Evolutionary conservation across 495 filamentous ascomycete genomes (phyloP).

Genomic region (Hyaloscypha variabilis): DNA sequence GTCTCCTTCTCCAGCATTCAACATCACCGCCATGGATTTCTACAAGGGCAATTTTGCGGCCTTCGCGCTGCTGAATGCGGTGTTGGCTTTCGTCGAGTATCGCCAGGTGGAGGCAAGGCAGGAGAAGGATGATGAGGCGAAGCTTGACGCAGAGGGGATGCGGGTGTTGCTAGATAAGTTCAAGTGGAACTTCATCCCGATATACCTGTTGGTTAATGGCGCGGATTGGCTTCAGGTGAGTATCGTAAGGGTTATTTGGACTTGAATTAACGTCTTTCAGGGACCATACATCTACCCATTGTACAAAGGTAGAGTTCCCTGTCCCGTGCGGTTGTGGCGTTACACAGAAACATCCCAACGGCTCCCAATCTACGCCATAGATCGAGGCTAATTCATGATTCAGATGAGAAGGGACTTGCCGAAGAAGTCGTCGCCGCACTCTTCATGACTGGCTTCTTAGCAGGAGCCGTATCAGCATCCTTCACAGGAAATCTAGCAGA

Average conservation of each 20-base stretch:
- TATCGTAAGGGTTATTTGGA: background rate
- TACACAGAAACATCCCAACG: background rate
- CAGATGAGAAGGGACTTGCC: constrained; percentile 49
- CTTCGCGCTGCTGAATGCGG: constrained; percentile 24
- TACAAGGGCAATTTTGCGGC: constrained; percentile 29
- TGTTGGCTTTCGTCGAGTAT: constrained; percentile 26
- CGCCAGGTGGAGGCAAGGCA: background rate
- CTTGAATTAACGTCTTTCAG: constrained; percentile 29
- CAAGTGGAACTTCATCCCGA: constrained; percentile 40
- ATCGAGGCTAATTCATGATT: constrained; percentile 4
- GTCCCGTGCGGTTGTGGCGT: background rate
- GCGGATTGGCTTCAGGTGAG: constrained; percentile 57
- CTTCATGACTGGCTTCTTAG: constrained; percentile 54
- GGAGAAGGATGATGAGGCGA: background rate
- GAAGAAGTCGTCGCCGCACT: constrained; percentile 47
- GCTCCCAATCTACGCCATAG: background rate
- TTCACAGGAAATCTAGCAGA: constrained; percentile 54
- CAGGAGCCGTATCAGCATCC: constrained; percentile 48
- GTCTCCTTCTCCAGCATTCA: background rate
- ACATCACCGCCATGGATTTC: constrained; percentile 25
- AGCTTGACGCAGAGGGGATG: constrained; percentile 1
- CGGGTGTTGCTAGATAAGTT: constrained; percentile 24
- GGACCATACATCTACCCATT: constrained; percentile 58
- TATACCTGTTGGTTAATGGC: constrained; percentile 51
- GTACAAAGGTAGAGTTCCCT: constrained; percentile 39